Base-by-base conservation (phyloP, 768 basidiomycete species). In the Suillus subalutaceus region DNA sequence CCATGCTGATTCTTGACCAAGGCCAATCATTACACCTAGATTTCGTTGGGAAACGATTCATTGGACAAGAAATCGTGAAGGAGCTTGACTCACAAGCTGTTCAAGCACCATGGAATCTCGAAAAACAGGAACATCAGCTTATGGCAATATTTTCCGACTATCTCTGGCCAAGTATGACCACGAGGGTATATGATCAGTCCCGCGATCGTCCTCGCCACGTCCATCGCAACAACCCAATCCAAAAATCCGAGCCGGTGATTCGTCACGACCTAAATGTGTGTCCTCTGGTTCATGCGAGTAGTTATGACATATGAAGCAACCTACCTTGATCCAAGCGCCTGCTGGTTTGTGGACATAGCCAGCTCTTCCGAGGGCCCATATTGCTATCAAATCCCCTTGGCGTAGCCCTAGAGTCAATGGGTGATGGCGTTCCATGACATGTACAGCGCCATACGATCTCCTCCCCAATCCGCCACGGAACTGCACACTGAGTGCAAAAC, bases 311-410 rank as follows among this genome's bases (percentile, higher is more conserved):
- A 58, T 41, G 16, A 30, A 59, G 26, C 9, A 18, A 59, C 58
- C 23, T 41, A 41, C 58, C 40, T 59, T 59, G 1, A 59, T 59
- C 58, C 58, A 59, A 30, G 58, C 58, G 16, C 58, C 58, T 26
- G 58, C 26, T 16, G 58, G 58, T 41, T 59, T 59, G 38, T 59
- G 58, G 9, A 59, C 41, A 41, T 41, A 59, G 4, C 58, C 58
- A 7, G 58, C 40, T 9, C 23, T 59, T 40, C 58, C 58, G 5
- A 59, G 58, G 16, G 58, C 58, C 58, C 58, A 59, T 40, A 59
- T n/a, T 38, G 58, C 58, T 59, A 59, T 41, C 16, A 3, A 41
- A 16, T 59, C 58, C 9, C 58, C 58, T 30, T 59, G 58, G 23
- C 58, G 38, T 59, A 59, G 18, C 9, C 23, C 58, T 5, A 41